phyloP scores from a whole-genome alignment of 768 basidiomycete genomes.

The Roridomyces roridus region DNA sequence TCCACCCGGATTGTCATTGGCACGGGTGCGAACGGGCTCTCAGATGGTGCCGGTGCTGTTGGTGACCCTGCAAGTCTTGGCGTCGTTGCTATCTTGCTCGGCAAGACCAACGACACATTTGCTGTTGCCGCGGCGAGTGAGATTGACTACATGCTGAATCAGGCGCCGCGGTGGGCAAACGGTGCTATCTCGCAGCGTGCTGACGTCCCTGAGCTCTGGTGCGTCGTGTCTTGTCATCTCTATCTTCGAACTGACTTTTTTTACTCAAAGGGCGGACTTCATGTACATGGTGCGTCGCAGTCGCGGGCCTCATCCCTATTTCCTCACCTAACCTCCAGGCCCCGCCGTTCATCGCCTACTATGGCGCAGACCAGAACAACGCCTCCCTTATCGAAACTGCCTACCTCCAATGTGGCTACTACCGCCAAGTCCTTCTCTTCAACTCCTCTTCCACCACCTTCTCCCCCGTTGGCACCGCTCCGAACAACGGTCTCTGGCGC shows the following conservation, averaged over 20 bases:
- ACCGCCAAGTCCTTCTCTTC: slow-evolving; percentile 41
- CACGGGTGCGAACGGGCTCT: slow-evolving; percentile 31
- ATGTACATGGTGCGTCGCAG: slow-evolving; percentile 48
- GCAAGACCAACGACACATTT: slow-evolving; percentile 43
- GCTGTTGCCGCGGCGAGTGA: slow-evolving; percentile 46
- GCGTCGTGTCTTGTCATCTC: slow-evolving; percentile 12
- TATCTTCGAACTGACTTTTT: no score
- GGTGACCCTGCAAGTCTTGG: slow-evolving; percentile 64
- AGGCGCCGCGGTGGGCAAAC: slow-evolving; percentile 44
- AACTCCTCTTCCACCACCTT: slow-evolving; percentile 32
- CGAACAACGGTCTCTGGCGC: slow-evolving; percentile 39
- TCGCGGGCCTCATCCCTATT: background rate
- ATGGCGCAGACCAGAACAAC: slow-evolving; percentile 45
- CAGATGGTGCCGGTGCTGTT: slow-evolving; percentile 50
- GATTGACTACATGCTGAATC: slow-evolving; percentile 47
- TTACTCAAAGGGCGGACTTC: slow-evolving; percentile 60
- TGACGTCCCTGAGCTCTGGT: slow-evolving; percentile 57
- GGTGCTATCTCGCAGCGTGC: slow-evolving; percentile 61
- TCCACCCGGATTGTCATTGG: slow-evolving; percentile 20
- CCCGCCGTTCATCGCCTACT: slow-evolving; percentile 56
- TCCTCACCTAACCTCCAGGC: slow-evolving; percentile 23
- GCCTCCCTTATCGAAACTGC: slow-evolving; percentile 38
- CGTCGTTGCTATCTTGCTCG: slow-evolving; percentile 47
- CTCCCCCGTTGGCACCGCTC: slow-evolving; percentile 6
- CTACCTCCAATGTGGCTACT: slow-evolving; percentile 44